A percentile compares a stretch with the other conserved stretches of the same genome.
Conservation (phyloP, 208 protist species). For the Angomonas deanei region DNA sequence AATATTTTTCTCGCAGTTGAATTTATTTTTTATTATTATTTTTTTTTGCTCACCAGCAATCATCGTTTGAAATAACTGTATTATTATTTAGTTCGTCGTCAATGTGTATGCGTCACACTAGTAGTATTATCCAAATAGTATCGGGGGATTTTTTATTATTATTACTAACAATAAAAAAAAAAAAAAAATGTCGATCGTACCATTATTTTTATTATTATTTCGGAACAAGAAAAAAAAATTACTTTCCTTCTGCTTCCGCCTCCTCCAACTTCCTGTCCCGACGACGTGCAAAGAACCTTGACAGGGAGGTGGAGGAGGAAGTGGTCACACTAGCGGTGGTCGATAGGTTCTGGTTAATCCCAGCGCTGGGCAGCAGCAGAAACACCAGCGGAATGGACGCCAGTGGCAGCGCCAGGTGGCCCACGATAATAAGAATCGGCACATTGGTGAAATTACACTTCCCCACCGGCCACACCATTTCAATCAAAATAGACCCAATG, state of each 20-base stretch:
- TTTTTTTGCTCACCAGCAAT: too few species aligned
- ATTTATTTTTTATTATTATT: too few species aligned
- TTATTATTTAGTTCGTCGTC: too few species aligned
- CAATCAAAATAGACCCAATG: slow-evolving; percentile 48
- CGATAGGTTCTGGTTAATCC: slow-evolving; percentile 39
- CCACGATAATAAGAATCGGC: slow-evolving; percentile 45
- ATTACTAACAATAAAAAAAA: too few species aligned
- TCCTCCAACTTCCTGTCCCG: background rate
- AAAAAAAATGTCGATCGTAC: too few species aligned
- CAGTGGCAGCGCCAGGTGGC: slow-evolving; percentile 53
- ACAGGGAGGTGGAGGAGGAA: background rate
- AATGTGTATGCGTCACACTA: too few species aligned
- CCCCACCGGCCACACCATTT: slow-evolving; percentile 37
- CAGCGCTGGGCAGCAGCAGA: slow-evolving; percentile 44
- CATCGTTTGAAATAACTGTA: too few species aligned
- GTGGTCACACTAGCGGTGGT: background rate
- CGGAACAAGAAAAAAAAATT: slow-evolving; percentile 4
- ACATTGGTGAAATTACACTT: slow-evolving; percentile 68
- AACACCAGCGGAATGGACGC: slow-evolving; percentile 55
- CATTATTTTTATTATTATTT: too few species aligned
- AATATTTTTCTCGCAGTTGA: too few species aligned
- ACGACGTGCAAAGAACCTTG: background rate
- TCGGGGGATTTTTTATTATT: too few species aligned
- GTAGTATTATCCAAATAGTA: too few species aligned
- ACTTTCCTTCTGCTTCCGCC: background rate